Evolutionary conservation across 495 filamentous ascomycete species (phyloP), one percentile per base, ranked within the genome.

Genomic region (Aspergillus affinis): DNA sequence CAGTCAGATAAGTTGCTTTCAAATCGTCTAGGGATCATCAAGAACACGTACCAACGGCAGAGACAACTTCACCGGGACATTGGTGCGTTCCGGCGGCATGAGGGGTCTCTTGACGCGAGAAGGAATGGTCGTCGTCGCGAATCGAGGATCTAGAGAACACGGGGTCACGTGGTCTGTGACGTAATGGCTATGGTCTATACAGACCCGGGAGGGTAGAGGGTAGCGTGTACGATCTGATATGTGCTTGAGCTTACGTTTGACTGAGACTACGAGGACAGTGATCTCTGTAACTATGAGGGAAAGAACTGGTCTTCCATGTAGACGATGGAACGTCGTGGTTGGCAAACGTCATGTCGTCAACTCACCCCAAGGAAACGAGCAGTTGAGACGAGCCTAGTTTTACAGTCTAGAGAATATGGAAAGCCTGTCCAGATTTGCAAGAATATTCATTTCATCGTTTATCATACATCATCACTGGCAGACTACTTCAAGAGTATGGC

Each of bases 51-150:
- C 92, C 62, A 98, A 81, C 54, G 94, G 93, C 64, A 98, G 80
- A 44, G 94, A 97, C 61, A 98, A 81, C 82, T 94, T 96, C 75
- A 97, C 91, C 61, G 90, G 88, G 49, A 82, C 75, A 71, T 79
- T 82, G 68, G 79, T 72, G 61, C 76, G 81, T 74, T 83, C 78
- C 64, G 81, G 80, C 69, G 81, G 79, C 82, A 85, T 85, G 69
- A 69, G 72, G 72, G 73, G 61, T 66, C 68, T 71, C 54, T 69
- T 68, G 57, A 71, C 71, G 69, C 69, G 72, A 67, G 46, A 30
- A 57, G 44, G 50, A 47, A 56, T 30, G 12, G 41, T 36, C 27
- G 19, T 47, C 27, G 46, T 55, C 60, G 64, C 63, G 66, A 56
- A 56, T 23, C 46, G 66, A 62, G 55, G 58, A 52, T 30, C 30